Percentiles rank a stretch among this genome's conserved stretches.
Evolutionary conservation across 306 rosid genomes (phyloP).

Genomic region (Sicyos baderoa): DNA sequence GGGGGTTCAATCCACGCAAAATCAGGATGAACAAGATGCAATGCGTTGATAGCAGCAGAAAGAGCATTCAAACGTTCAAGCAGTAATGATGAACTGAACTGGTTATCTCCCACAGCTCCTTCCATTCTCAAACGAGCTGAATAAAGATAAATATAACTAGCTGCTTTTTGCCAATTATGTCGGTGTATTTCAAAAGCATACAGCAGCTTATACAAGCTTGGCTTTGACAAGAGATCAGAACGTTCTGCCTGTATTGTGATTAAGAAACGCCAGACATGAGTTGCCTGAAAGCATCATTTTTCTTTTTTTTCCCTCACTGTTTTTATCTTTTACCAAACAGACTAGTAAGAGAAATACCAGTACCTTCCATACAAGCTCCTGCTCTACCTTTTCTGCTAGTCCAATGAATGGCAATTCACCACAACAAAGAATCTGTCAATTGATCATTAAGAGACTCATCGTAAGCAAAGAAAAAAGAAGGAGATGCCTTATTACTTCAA

Average conservation of each 20-base stretch:
- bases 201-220: constrained; percentile 85
- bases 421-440: constrained; percentile 69
- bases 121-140: constrained; percentile 68
- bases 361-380: constrained; percentile 96
- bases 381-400: constrained; percentile 86
- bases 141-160: constrained; percentile 68
- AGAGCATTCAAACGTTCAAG: constrained; percentile 77
- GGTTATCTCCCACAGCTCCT: constrained; percentile 48
- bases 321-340: not conserved
- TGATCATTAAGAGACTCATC: not conserved
- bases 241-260: constrained; percentile 61
- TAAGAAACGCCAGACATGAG: constrained; percentile 20
- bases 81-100: constrained; percentile 43
- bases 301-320: not conserved
- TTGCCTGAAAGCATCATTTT: not conserved
- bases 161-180: constrained; percentile 89
- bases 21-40: constrained; percentile 83
- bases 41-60: constrained; percentile 73
- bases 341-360: too few species aligned
- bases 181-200: constrained; percentile 82
- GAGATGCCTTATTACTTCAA: not conserved
- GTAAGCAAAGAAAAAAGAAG: not conserved
- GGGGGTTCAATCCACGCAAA: constrained; percentile 75
- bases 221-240: constrained; percentile 77
- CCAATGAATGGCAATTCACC: constrained; percentile 86